Percentiles rank a stretch among this genome's conserved stretches.
Conservation (phyloP, 2,329 filamentous ascomycete species). For the Cladophialophora chaetospira region DNA sequence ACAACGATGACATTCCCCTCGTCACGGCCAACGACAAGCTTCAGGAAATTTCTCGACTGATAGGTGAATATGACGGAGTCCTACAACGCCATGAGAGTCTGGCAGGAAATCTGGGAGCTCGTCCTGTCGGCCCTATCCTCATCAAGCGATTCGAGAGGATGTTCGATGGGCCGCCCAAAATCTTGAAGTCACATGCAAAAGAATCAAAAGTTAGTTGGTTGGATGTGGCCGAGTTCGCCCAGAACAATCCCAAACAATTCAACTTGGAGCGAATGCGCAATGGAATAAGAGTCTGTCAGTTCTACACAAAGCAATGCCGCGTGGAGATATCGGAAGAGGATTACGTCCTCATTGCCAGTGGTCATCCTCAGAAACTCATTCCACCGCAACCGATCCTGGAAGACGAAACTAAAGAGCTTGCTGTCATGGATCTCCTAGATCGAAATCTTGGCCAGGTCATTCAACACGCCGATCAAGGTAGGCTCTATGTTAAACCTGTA, state of each 20-base stretch:
- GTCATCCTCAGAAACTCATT: conserved; percentile 79
- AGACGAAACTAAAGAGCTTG: conserved; percentile 82
- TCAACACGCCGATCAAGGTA: conserved; percentile 76
- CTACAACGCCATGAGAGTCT: conserved; percentile 84
- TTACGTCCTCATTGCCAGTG: conserved; percentile 79
- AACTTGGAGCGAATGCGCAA: conserved; percentile 68
- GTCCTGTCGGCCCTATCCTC: conserved; percentile 77
- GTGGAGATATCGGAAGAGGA: conserved; percentile 89
- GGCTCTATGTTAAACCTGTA: conserved; percentile 21
- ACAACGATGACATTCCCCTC: conserved; percentile 62
- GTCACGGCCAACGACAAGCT: conserved; percentile 70
- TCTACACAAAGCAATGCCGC: conserved; percentile 76
- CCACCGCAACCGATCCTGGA: conserved; percentile 79
- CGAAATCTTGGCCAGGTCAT: conserved; percentile 74
- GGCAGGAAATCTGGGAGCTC: conserved; percentile 80
- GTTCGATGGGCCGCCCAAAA: conserved; percentile 77
- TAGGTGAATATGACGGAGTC: conserved; percentile 82
- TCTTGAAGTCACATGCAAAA: conserved; percentile 64
- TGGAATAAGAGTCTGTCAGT: conserved; percentile 73
- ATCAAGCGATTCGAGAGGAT: conserved; percentile 83
- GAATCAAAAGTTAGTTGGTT: conserved; percentile 73
- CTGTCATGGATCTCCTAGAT: conserved; percentile 80
- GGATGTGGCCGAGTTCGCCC: conserved; percentile 82
- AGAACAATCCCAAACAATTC: conserved; percentile 77
- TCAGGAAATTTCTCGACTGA: conserved; percentile 69